phyloP scores from a whole-genome alignment of 2,329 filamentous ascomycete genomes.

The Tolypocladium paradoxum region DNA sequence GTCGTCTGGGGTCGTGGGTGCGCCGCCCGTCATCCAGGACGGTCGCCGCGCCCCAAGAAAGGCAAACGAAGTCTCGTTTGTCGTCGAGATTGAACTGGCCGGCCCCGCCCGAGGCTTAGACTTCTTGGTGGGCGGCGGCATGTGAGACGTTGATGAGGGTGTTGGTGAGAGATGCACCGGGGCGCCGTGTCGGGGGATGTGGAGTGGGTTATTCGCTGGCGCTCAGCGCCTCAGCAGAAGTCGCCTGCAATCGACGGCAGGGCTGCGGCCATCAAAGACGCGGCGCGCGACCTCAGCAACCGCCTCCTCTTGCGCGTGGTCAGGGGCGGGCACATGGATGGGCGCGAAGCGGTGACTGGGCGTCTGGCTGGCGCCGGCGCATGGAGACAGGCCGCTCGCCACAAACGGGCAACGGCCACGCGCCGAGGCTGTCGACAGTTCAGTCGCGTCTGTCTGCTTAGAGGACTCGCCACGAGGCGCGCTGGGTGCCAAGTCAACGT shows the following conservation, averaged over 20 bases:
- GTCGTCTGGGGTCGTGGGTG: not conserved
- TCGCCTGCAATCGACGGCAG: not conserved
- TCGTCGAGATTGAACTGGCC: constrained; percentile 21
- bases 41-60: constrained; percentile 25
- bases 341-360: not conserved
- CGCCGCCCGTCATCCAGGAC: constrained; percentile 14
- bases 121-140: constrained; percentile 11
- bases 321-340: not conserved
- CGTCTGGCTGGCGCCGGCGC: not conserved
- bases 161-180: not conserved
- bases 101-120: constrained; percentile 4
- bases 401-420: not conserved
- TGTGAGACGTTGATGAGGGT: constrained; percentile 8
- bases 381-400: not conserved
- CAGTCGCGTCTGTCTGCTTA: not conserved
- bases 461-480: not conserved
- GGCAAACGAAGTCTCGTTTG: constrained; percentile 29
- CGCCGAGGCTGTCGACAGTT: not conserved
- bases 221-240: not conserved
- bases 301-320: not conserved
- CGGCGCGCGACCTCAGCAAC: not conserved
- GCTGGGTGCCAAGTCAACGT: not conserved
- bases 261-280: not conserved
- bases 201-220: not conserved
- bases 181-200: not conserved